Conservation (phyloP, 345 rosid species). For the Citropsis articulata region DNA sequence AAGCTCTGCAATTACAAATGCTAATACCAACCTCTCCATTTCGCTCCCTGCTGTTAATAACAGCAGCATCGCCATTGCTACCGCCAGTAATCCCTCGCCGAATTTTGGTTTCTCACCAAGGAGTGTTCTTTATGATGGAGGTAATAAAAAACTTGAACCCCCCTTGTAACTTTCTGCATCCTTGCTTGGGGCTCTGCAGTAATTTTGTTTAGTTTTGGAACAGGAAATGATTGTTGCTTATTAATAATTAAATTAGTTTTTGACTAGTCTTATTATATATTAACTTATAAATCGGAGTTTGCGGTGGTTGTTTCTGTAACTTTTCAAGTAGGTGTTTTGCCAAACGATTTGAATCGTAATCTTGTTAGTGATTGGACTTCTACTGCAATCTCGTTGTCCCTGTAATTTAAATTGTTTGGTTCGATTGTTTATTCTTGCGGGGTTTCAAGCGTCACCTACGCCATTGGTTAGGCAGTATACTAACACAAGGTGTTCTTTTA, state of each 20-base stretch:
- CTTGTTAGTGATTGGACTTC: neutral
- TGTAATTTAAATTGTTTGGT: neutral
- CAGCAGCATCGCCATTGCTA: neutral
- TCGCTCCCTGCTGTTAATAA: constrained; percentile 17
- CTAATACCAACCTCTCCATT: constrained; percentile 41
- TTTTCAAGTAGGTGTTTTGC: neutral
- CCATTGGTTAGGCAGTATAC: too few relatives aligned
- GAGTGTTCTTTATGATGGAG: constrained; percentile 6
- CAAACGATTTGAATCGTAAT: neutral
- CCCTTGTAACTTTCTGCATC: neutral
- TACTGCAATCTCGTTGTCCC: neutral
- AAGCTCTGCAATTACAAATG: neutral
- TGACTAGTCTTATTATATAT: neutral
- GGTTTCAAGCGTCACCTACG: too few relatives aligned
- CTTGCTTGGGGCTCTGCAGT: neutral
- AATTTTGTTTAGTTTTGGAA: neutral
- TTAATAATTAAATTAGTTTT: neutral
- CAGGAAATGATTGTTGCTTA: neutral
- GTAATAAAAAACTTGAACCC: constrained; percentile 5
- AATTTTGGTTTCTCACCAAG: constrained; percentile 10
- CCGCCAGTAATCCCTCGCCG: neutral
- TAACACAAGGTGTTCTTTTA: too few relatives aligned
- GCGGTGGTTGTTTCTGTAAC: neutral
- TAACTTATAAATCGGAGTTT: neutral
- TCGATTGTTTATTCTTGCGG: too few relatives aligned